These are phyloP conservation scores for Entomortierella lignicola DNA, from an alignment of 192 early-diverging fungal species.

Conservation along the genomic window DNA sequence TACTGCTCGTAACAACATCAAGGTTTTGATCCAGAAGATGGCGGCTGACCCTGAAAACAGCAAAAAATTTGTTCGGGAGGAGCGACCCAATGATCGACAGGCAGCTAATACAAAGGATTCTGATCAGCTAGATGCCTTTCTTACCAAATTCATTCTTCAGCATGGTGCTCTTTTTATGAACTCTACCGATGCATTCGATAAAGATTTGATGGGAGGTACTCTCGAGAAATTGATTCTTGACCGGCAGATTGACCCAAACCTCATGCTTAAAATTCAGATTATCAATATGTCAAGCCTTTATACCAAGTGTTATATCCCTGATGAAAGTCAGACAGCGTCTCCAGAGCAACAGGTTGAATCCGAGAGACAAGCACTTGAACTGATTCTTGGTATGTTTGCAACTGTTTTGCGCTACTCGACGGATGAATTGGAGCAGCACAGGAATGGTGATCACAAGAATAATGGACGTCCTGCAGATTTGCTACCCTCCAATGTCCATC, in stretches of 20 bases:
- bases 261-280: constrained; percentile 54
- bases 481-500: constrained; percentile 48
- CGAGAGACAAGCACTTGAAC: constrained; percentile 40
- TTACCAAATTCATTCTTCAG: constrained; percentile 49
- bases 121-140: constrained; percentile 36
- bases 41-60: constrained; percentile 33
- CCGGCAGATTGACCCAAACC: constrained; percentile 34
- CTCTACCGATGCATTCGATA: constrained; percentile 30
- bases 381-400: constrained; percentile 41
- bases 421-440: constrained; percentile 34
- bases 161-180: constrained; percentile 56
- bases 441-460: constrained; percentile 40
- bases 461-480: constrained; percentile 36
- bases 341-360: constrained; percentile 31
- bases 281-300: constrained; percentile 53
- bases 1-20: constrained; percentile 60
- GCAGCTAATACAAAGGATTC: constrained; percentile 30
- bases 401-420: constrained; percentile 36
- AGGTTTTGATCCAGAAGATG: constrained; percentile 55
- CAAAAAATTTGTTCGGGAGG: constrained; percentile 40
- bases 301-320: constrained; percentile 51
- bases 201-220: constrained; percentile 11
- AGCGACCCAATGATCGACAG: constrained; percentile 41
- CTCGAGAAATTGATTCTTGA: constrained; percentile 36
- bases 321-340: constrained; percentile 23